Evolutionary conservation across 805 yeast genomes (phyloP), one percentile per base, ranked within the genome.

Genomic region (Yarrowia sp.): DNA sequence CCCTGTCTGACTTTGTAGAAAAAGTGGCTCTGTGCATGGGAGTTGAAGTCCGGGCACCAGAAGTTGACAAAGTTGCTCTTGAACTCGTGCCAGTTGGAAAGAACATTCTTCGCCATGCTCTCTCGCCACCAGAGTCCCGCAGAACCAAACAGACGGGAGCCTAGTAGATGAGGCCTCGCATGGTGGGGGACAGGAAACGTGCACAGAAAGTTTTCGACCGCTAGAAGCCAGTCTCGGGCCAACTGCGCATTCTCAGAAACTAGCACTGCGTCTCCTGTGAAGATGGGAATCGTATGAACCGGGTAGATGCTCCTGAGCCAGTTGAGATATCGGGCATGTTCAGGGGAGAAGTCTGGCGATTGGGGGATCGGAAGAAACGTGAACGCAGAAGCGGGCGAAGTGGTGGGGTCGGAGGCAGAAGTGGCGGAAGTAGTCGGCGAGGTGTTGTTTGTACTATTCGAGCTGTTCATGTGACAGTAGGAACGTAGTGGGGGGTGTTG

Each of bases 301-400:
- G 63, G 63, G 38, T 41, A 56, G 26, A 56, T 53, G 59, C 59
- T 53, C 22, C 59, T 26, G 35, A 53, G 59, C 59, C 59, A 53
- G 59, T 53, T 53, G 59, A 53, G 59, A 14, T 53, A 40, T 38
- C 45, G 59, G 5, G 14, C 59, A 53, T 53, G 45, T 53, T 53
- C 59, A 8, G 45, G 59, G 8, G 59, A 53, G 19, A 53, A 53
- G 45, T 53, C 45, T 19, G 59, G 59, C 35, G 45, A 53, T 40
- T 53, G 45, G 11, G 59, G 59, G 8, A 46, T 53, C 26, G 59
- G 59, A 15, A 53, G 59, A 12, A 38, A 53, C 11, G 59, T 49
- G 53, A 32, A 7, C 40, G 53, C 53, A 7, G 38, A 12, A 22
- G 32, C 42, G 11, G 42, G 32, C 35, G 58, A 53, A 22, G 16